Conservation (phyloP, 257 asterid species). For the Voacanga thouarsii region DNA sequence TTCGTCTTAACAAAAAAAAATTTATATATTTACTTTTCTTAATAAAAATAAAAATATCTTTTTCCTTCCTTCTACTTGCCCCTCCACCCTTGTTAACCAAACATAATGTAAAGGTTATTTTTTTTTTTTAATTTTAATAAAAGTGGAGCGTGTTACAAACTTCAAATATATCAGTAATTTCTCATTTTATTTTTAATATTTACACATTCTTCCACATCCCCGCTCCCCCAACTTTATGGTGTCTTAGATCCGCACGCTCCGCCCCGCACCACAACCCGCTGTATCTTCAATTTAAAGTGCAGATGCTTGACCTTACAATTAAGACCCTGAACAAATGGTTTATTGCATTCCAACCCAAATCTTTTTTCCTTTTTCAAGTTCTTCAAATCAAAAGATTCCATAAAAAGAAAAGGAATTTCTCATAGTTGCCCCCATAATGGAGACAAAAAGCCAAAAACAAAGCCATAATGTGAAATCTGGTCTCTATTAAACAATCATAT, state of each 20-base stretch:
- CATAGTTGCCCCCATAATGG: slow-evolving; percentile 23
- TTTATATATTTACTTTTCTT: too few relatives aligned
- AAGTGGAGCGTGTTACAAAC: too few relatives aligned
- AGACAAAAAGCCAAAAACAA: slow-evolving; percentile 25
- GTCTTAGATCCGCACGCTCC: not conserved
- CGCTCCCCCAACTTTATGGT: not conserved
- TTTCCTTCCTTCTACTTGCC: too few relatives aligned
- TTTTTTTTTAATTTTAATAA: too few relatives aligned
- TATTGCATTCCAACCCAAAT: not conserved
- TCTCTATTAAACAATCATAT: slow-evolving; percentile 22
- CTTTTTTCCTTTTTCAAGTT: not conserved
- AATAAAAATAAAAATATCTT: too few relatives aligned
- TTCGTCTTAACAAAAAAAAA: too few relatives aligned
- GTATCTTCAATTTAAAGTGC: not conserved
- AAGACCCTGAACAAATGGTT: not conserved
- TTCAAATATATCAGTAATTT: too few relatives aligned
- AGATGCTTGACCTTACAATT: not conserved
- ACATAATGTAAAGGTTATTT: too few relatives aligned
- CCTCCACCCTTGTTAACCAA: too few relatives aligned
- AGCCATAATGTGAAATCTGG: slow-evolving; percentile 13
- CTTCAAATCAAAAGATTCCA: not conserved
- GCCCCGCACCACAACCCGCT: not conserved
- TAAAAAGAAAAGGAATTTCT: not conserved
- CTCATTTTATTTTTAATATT: too few relatives aligned
- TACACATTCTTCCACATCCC: too few relatives aligned